Evolutionary conservation across 1,139 yeast species (phyloP), one percentile per base, ranked within the genome.

Genomic region (Kodamaea suecica): DNA sequence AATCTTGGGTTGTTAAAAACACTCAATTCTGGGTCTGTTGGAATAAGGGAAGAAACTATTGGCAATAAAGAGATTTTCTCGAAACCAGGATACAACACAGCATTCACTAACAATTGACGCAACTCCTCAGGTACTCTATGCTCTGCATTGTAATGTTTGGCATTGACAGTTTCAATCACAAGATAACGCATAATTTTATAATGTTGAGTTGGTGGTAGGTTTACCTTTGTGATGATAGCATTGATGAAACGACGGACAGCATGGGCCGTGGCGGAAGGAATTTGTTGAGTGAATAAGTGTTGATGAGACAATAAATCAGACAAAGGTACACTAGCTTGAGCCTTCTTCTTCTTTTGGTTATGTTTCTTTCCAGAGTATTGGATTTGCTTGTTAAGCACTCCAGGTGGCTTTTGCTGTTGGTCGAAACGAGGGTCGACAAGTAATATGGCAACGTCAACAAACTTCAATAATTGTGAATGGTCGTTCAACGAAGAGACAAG

Each of bases 301-400:
- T 83, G 73, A 52, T 84, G 85, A 1, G 92, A 78, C 31, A 84
- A 66, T 28, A 83, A 60, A 60, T 86, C 95, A 3, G 94, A 76
- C 45, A 83, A 59, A 3, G 82, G 75, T 17, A 70, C 69, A 1
- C 72, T 48, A 16, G 64, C 62, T 30, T 55, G 57, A 34, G 60
- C 65, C 49, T 69, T 76, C 51, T 65, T 72, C 49, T 68, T 69
- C 43, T 66, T 66, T 33, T 61, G 52, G 20, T 56, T 58, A 17
- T 27, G 25, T 20, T 14, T 30, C 14, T 23, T 33, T 34, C 6
- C 27, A 30, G 23, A 27, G 23, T 5, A 23, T 29, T 7, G 38
- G 25, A 26, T 35, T 35, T 24, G 28, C 26, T 21, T 24, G 20
- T 20, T 27, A 9, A 13, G 17, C 14, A 25, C 28, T 3, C 17